Percentiles rank a stretch among this genome's conserved stretches.
Conservation (phyloP, 352 stramenopile genomes). For the Phytophthora kernoviae region DNA sequence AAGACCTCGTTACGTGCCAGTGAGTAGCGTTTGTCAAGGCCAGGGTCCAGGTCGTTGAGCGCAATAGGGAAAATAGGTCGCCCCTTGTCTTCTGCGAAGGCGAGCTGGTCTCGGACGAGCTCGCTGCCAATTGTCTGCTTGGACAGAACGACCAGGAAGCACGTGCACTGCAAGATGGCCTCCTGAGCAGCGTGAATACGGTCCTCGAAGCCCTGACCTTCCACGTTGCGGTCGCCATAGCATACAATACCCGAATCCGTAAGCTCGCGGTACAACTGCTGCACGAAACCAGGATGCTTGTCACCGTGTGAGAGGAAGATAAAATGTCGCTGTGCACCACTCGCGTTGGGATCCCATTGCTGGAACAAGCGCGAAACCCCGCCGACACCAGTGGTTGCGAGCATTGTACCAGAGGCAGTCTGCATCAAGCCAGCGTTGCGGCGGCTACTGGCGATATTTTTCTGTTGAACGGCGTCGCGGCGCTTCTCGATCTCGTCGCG, state of each 20-base stretch:
- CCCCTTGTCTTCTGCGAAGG: constrained; percentile 84
- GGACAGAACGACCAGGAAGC: constrained; percentile 81
- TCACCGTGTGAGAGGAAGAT: constrained; percentile 85
- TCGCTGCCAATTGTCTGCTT: constrained; percentile 71
- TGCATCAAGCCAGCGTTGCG: constrained; percentile 30
- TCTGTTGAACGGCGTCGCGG: constrained; percentile 47
- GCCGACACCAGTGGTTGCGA: constrained; percentile 15
- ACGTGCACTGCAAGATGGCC: constrained; percentile 78
- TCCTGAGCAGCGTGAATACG: constrained; percentile 82
- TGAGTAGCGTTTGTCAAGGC: constrained; percentile 83
- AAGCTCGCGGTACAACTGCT: constrained; percentile 67
- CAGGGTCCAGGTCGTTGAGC: constrained; percentile 77
- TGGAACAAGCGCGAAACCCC: constrained; percentile 69
- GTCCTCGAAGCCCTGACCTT: constrained; percentile 66
- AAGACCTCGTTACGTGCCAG: constrained; percentile 79
- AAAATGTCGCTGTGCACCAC: constrained; percentile 47
- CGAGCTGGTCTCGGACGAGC: constrained; percentile 82
- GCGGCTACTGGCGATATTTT: constrained; percentile 40
- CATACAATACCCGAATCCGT: constrained; percentile 55
- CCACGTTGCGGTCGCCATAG: constrained; percentile 70
- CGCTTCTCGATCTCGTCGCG: constrained; percentile 86
- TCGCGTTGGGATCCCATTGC: constrained; percentile 54
- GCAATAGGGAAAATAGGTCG: constrained; percentile 82
- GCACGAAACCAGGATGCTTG: constrained; percentile 71
- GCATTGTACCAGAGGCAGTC: constrained; percentile 32